A percentile compares a stretch with the other conserved stretches of the same genome.
These are phyloP conservation scores for Stephanodiscus minutulus DNA, from an alignment of 108 stramenopile species.

Conservation along the genomic window DNA sequence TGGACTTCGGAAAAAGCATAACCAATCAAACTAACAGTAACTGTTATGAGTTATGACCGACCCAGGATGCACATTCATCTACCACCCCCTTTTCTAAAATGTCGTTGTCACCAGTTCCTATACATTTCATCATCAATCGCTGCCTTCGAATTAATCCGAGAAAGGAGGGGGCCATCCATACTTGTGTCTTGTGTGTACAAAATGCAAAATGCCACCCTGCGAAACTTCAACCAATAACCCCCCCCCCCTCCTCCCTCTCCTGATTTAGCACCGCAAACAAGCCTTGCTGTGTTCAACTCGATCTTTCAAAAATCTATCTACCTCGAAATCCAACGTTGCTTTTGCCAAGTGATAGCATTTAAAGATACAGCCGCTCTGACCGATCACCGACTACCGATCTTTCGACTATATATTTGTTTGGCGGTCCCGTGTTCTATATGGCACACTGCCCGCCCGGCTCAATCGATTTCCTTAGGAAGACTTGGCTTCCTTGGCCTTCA, in stretches of 20 bases:
- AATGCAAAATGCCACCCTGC: background rate
- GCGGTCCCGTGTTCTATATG: too few relatives aligned
- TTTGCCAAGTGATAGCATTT: background rate
- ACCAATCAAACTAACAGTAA: too few relatives aligned
- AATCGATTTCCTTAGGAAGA: background rate
- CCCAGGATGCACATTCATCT: too few relatives aligned
- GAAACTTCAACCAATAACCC: background rate
- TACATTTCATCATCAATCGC: background rate
- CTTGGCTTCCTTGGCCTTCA: constrained; percentile 1
- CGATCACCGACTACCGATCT: too few relatives aligned
- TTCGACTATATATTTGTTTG: background rate
- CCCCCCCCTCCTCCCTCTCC: background rate
- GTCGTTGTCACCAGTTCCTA: background rate
- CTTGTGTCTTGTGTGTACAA: background rate
- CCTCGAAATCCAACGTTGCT: background rate
- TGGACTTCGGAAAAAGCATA: too few relatives aligned
- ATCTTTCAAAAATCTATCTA: background rate
- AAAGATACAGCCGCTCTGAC: background rate
- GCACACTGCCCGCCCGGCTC: background rate
- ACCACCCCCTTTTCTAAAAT: background rate
- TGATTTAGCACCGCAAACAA: background rate
- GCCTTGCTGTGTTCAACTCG: background rate
- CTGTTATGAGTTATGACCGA: too few relatives aligned
- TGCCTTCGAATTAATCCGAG: background rate
- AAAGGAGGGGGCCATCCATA: too few relatives aligned